Conservation (phyloP, 495 filamentous ascomycete genomes). For the Annulohypoxylon bovei region DNA sequence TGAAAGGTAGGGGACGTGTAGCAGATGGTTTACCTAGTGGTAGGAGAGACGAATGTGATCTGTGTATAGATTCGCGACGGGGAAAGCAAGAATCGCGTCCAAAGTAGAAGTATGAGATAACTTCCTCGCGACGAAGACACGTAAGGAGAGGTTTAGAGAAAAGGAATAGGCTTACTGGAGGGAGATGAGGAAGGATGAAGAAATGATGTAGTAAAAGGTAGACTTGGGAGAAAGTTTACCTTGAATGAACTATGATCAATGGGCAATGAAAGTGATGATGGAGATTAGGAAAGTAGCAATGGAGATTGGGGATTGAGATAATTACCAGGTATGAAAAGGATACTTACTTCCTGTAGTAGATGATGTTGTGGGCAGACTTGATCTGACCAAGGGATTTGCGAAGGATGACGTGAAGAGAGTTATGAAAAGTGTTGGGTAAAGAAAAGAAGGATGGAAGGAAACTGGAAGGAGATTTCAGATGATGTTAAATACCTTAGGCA, state of each 20-base stretch:
- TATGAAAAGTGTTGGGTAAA: constrained; percentile 23
- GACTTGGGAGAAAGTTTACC: not conserved
- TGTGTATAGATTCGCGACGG: not conserved
- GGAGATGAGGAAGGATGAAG: not conserved
- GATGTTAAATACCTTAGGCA: not conserved
- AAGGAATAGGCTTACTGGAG: not conserved
- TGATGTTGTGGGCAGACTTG: not conserved
- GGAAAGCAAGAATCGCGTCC: not conserved
- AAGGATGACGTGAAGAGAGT: not conserved
- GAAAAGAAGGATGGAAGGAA: not conserved
- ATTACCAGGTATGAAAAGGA: constrained; percentile 19
- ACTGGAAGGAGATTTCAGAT: not conserved
- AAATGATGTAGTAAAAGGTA: not conserved
- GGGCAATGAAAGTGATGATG: constrained; percentile 21
- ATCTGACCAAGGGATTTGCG: not conserved
- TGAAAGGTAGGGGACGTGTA: not conserved
- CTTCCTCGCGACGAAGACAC: not conserved
- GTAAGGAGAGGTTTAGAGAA: not conserved
- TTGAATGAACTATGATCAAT: not conserved
- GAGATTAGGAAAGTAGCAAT: not conserved
- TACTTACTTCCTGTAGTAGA: constrained; percentile 1
- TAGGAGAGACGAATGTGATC: not conserved
- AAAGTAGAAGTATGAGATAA: not conserved
- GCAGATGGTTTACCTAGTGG: not conserved
- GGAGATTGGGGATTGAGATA: constrained; percentile 28